Evolutionary conservation across 1,284 basidiomycete genomes (phyloP), one percentile per base, ranked within the genome.

Genomic region (Ceratobasidium theobromae): DNA sequence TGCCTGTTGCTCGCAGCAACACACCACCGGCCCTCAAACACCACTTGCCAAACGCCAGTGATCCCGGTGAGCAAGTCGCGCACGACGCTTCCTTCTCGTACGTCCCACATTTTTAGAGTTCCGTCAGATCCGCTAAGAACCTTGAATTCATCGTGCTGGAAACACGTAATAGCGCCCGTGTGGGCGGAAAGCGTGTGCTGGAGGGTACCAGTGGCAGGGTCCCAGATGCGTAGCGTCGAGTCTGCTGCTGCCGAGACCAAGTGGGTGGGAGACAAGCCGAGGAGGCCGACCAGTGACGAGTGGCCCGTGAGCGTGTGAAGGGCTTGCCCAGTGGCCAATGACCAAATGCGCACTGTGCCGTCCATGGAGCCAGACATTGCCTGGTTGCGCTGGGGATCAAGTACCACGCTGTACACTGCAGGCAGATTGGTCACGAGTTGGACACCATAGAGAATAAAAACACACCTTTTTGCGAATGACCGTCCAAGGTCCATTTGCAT

Each of bases 301-400:
- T 95, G 93, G 0, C 93, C 93, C 0, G 86, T 86, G 16, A 98
- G 81, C 0, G 87, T 87, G 72, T 92, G 86, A 41, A 88, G 82
- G 69, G 88, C 91, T 72, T 87, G 81, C 0, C 95, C 95, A 0
- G 84, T 91, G 49, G 82, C 83, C 30, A 95, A 79, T 71, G 91
- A 89, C 95, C 95, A 98, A 35, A 98, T 86, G 60, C 91, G 89
- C 70, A 97, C 94, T 1, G 93, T 95, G 62, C 93, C 90, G 75
- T 97, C 95, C 93, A 97, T 95, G 1, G 95, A 97, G 4, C 95
- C 95, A 0, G 95, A 97, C 69, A 91, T 93, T 33, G 92, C 93
- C 73, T 93, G 89, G 69, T 92, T 87, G 18, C 94, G 89, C 52
- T 82, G 79, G 66, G 87, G 82, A 77, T 97, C 91, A 65, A 95